These are phyloP conservation scores for Cyclotella sp. DNA, from an alignment of 108 stramenopile genomes.

Conservation along the genomic window DNA sequence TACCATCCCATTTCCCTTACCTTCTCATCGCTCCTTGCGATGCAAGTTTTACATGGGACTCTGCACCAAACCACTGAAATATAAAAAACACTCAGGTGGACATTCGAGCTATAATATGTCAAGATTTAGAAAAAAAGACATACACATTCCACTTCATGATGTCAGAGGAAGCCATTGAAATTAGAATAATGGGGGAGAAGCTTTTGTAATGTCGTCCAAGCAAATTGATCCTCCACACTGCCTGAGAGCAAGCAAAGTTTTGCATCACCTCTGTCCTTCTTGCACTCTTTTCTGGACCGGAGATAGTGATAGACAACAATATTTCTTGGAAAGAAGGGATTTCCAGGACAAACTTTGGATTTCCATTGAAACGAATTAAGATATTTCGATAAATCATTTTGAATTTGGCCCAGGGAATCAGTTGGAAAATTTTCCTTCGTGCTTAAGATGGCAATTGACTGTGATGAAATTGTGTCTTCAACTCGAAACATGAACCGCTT, in stretches of 20 bases:
- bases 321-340: neutral
- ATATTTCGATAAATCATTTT: slow-evolving; percentile 3
- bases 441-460: neutral
- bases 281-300: slow-evolving; percentile 21
- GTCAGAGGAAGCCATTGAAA: slow-evolving; percentile 11
- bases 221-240: slow-evolving; percentile 9
- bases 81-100: too few relatives aligned
- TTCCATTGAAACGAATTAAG: neutral
- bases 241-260: slow-evolving; percentile 6
- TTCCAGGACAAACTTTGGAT: slow-evolving; percentile 5
- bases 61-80: too few relatives aligned
- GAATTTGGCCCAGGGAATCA: neutral
- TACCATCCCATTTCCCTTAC: too few relatives aligned
- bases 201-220: slow-evolving; percentile 4
- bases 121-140: too few relatives aligned
- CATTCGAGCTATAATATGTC: too few relatives aligned
- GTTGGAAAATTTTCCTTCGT: neutral
- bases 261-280: slow-evolving; percentile 4
- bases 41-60: too few relatives aligned
- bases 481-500: slow-evolving; percentile 22
- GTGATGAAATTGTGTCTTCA: neutral
- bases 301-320: slow-evolving; percentile 28
- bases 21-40: too few relatives aligned
- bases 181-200: slow-evolving; percentile 1
- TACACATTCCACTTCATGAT: neutral